phyloP scores from a whole-genome alignment of 176 grass and related monocot genomes.

The Aegilops bicornis region DNA sequence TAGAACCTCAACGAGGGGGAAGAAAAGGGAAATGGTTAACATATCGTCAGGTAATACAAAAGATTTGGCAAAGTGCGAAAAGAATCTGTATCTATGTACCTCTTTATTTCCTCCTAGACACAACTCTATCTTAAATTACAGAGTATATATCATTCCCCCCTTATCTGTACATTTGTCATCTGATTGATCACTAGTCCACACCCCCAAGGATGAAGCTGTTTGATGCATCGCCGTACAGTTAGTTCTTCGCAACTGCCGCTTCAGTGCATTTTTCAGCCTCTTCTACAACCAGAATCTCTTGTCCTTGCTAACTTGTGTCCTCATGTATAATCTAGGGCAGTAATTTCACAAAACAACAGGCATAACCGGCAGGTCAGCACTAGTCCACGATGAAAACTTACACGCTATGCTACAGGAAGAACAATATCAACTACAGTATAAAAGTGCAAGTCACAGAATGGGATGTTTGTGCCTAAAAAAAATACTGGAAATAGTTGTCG shows the following conservation, averaged over 20 bases:
- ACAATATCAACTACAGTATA: background rate
- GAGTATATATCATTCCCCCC: constrained; percentile 46
- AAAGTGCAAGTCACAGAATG: background rate
- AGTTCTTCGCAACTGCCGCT: constrained; percentile 34
- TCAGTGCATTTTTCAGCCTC: constrained; percentile 18
- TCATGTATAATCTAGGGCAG: constrained; percentile 26
- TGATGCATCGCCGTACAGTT: constrained; percentile 35
- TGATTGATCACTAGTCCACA: constrained; percentile 35
- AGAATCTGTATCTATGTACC: constrained; percentile 67
- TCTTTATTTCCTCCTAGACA: constrained; percentile 68
- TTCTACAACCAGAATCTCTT: constrained; percentile 30
- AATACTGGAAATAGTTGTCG: background rate
- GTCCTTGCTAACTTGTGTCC: constrained; percentile 9
- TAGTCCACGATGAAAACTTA: background rate
- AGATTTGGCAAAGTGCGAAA: constrained; percentile 38
- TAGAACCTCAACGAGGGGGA: constrained; percentile 27
- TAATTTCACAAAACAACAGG: constrained; percentile 13
- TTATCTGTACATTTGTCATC: constrained; percentile 87
- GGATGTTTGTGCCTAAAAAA: background rate
- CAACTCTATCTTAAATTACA: constrained; percentile 49
- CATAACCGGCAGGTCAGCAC: constrained; percentile 6
- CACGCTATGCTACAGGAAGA: background rate
- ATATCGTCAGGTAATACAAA: constrained; percentile 41
- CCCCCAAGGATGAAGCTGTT: constrained; percentile 22
- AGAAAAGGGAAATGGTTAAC: constrained; percentile 38